Evolutionary conservation across 768 basidiomycete genomes (phyloP).

Genomic region (Gymnopilus dilepis): DNA sequence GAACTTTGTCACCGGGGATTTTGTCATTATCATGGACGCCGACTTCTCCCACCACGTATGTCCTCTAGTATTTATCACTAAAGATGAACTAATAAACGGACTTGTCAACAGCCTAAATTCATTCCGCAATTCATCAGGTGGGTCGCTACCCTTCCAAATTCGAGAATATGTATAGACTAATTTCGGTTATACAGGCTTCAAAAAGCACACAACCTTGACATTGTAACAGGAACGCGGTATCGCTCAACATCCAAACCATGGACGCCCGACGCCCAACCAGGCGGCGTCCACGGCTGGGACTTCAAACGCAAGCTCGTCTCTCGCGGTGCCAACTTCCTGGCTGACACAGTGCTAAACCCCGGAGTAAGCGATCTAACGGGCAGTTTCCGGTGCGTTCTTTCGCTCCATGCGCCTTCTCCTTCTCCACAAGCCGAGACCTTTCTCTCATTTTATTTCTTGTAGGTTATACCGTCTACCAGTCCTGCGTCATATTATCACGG

Average conservation of each 20-base stretch:
- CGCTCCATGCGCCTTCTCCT: background rate
- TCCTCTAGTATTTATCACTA: constrained; percentile 12
- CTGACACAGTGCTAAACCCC: constrained; percentile 82
- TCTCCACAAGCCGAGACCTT: constrained; percentile 6
- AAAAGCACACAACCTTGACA: constrained; percentile 85
- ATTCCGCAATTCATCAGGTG: constrained; percentile 92
- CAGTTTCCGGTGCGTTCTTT: constrained; percentile 72
- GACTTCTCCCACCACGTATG: constrained; percentile 95
- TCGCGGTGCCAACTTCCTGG: constrained; percentile 89
- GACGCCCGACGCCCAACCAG: constrained; percentile 65
- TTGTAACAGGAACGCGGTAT: constrained; percentile 93
- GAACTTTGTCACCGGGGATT: constrained; percentile 88
- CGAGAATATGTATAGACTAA: constrained; percentile 1
- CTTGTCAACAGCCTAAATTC: constrained; percentile 79
- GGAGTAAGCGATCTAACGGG: constrained; percentile 92
- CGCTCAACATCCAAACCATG: constrained; percentile 63
- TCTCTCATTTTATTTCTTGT: too few species aligned
- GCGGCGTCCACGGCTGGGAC: constrained; percentile 94
- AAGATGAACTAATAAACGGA: background rate
- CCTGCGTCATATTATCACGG: constrained; percentile 81
- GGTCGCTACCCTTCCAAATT: constrained; percentile 9
- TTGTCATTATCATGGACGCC: constrained; percentile 97
- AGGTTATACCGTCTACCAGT: constrained; percentile 82
- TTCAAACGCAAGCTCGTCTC: constrained; percentile 87
- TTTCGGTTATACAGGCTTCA: constrained; percentile 61